Base-by-base conservation (phyloP, 306 rosid species). In the Casuarina equisetifolia region DNA sequence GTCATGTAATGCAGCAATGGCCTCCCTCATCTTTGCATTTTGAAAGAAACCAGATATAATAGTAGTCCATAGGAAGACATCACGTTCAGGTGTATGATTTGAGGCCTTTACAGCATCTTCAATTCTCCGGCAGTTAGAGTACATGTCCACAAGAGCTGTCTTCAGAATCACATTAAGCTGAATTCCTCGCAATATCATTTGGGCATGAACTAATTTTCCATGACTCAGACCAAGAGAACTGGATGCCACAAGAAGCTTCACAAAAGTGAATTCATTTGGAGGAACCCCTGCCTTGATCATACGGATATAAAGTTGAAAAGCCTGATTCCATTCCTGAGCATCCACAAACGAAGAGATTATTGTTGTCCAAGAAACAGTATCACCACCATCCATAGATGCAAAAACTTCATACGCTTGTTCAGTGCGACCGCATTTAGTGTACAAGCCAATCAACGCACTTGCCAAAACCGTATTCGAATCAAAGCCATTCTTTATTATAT, bases 191-290 rank as follows among this genome's bases (percentile, higher is more conserved):
- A 76, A 76, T 71, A 86, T 77, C 79, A 84, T 50, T 62, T 89
- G 92, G 64, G 87, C 82, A 69, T 89, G 97, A 40, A 91, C 79
- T 63, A 84, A 46, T 82, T 80, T 89, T 79, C 97, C 97, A 79
- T 74, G 83, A 48, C 52, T 70, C 75, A 79, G 78, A 69, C 80
- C 87, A 45, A 76, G 59, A 77, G 63, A 74, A 74, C 83, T 68
- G 75, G 90, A 69, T 40, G 81, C 67, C 1, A 82, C 83, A 39
- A 91, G 84, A 51, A 89, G 86, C 75, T 86, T 87, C 57, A 84
- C 90, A 70, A 84, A 91, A 52, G 97, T 89, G 82, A 84, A 89
- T 44, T 85, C 92, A 79, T 89, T 91, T 0, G 97, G 93, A 58
- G 52, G 54, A 69, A 89, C 83, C 25, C 76, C 75, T 0, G 76